Evolutionary conservation across 2,329 filamentous ascomycete species (phyloP), one percentile per base, ranked within the genome.

Genomic region (Magnaporthales sp.): DNA sequence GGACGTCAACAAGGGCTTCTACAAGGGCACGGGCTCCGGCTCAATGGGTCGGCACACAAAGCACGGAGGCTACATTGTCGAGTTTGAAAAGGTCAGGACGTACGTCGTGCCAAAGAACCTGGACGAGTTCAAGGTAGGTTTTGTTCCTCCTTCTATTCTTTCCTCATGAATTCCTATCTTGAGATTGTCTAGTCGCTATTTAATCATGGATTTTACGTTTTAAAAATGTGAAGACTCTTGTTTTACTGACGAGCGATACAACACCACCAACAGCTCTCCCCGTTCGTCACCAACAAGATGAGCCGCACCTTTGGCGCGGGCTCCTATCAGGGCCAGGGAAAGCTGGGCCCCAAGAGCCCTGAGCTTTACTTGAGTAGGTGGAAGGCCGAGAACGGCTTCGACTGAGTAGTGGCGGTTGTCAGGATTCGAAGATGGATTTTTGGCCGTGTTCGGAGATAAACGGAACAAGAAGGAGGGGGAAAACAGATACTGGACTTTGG

Each of bases 11-110:
- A 92, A 92, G 75, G 94, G 93, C 72, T 99, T 89, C 86, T 99
- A 99, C 87, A 98, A 98, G 84, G 95, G 95, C 76, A 97, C 91
- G 73, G 85, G 93, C 62, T 90, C 92, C 0, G 95, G 95, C 1
- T 88, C 91, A 58, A 93, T 96, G 88, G 95, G 95, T 77, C 80
- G 83, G 15, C 92, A 96, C 80, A 93, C 91, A 66, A 91, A 91
- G 76, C 86, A 88, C 75, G 95, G 94, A 77, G 89, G 89, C 64
- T 99, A 95, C 78, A 77, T 88, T 62, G 89, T 98, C 71, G 91
- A 98, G 71, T 96, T 86, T 84, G 79, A 83, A 67, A 97, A 96
- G 80, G 92, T 98, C 74, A 89, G 94, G 78, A 97, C 93, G 66
- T 99, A 93, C 77, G 90, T 91, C 67, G 91, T 91, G 72, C 93